Evolutionary conservation across 805 yeast species (phyloP), one percentile per base, ranked within the genome.

Genomic region (Jamesozyma rosinii): DNA sequence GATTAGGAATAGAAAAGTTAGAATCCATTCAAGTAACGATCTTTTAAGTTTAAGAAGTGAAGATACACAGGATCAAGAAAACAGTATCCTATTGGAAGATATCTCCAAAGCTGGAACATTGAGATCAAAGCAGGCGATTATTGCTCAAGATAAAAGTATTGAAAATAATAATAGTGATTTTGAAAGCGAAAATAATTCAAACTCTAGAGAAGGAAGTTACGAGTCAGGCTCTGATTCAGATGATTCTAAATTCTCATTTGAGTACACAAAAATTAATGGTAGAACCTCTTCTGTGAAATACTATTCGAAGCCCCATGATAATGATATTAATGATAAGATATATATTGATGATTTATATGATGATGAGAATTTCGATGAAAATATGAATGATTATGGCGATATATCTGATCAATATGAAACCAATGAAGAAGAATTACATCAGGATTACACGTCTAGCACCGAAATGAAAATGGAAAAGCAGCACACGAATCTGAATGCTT

Each of bases 201-300:
- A 40, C 13, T n/a, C 31, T 31, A 46, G 44, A 11, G 54, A 45
- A n/a, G 14, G 33, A 2, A 27, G 19, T 15, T 27, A 13, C 6
- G 34, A 32, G 14, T 41, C 44, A 11, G 36, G 40, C 18, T 52
- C 52, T 1, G 64, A 61, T 37, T 47, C 43, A 15, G 43, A 54
- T 3, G 40, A 30, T 22, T 61, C 66, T 2, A 49, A 48, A 42
- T 77, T 76, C 49, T 76, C 81, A 1, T 77, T 77, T 49, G 77
- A 74, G 38, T 64, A 66, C 35, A 69, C 67, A 15, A 61, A 58
- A 1, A 50, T 60, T 6, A 67, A 72, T n/a, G 77, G 76, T 3
- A 63, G 82, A 46, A 74, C 75, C 42, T 63, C 74, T 1, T 76
- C 81, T 0, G 68, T 72, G 19, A 71, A 74, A 45, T 76, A 76